Conservation (phyloP, 768 basidiomycete genomes). For the Tricholomella constricta region DNA sequence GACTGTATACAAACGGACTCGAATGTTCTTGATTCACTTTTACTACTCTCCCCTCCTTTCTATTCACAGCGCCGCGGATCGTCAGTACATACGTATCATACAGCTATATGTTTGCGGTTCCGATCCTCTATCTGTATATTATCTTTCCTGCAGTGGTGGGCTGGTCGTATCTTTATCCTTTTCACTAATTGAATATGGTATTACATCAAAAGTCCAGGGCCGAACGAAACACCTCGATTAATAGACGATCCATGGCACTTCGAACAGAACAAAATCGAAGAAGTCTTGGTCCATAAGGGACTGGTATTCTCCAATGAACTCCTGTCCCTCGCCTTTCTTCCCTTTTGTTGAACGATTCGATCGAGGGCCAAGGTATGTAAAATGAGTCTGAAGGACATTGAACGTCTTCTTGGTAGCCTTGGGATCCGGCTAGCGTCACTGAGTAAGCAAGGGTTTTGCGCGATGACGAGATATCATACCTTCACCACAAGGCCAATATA, state of each 20-base stretch:
- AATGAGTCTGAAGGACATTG: slow-evolving; percentile 69
- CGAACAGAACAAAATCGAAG: slow-evolving; percentile 93
- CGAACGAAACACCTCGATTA: slow-evolving; percentile 34
- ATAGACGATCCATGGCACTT: slow-evolving; percentile 86
- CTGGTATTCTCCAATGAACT: slow-evolving; percentile 90
- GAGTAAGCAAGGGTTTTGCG: neutral
- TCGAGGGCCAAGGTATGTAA: slow-evolving; percentile 77
- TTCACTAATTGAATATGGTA: slow-evolving; percentile 52
- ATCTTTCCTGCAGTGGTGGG: slow-evolving; percentile 54
- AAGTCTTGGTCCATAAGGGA: slow-evolving; percentile 93
- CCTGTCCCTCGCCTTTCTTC: slow-evolving; percentile 50
- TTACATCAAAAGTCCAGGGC: slow-evolving; percentile 29
- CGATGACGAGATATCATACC: slow-evolving; percentile 39
- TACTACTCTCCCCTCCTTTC: slow-evolving; percentile 15
- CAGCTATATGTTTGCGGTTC: slow-evolving; percentile 34
- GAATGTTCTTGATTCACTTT: slow-evolving; percentile 8
- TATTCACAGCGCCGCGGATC: slow-evolving; percentile 19
- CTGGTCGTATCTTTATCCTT: slow-evolving; percentile 62
- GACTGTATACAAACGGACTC: slow-evolving; percentile 22
- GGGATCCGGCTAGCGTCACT: slow-evolving; percentile 69
- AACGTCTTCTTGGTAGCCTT: slow-evolving; percentile 83
- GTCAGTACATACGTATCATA: slow-evolving; percentile 26
- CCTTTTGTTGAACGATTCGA: slow-evolving; percentile 50
- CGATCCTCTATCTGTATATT: slow-evolving; percentile 45
- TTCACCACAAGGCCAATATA: slow-evolving; percentile 83